Percentiles rank a stretch among this genome's conserved stretches.
These are phyloP conservation scores for Colletotrichum cordylinicola DNA, from an alignment of 2,329 filamentous ascomycete genomes.

Conservation along the genomic window DNA sequence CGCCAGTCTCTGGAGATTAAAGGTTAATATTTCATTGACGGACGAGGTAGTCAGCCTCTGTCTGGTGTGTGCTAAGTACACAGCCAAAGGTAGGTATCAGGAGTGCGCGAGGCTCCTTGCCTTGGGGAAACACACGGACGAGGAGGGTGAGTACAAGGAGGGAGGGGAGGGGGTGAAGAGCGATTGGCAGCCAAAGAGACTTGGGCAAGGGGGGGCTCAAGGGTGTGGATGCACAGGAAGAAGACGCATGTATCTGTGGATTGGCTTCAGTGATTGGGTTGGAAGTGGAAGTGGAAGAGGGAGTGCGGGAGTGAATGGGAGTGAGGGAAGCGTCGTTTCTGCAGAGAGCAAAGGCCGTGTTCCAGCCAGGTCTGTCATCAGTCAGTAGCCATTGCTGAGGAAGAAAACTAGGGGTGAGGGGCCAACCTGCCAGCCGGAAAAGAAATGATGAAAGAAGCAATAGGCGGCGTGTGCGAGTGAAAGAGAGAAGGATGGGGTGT, in stretches of 20 bases:
- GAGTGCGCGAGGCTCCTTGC: constrained; percentile 15
- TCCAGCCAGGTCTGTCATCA: constrained; percentile 21
- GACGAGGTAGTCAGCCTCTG: constrained; percentile 1
- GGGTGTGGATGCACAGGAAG: not conserved
- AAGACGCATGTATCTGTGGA: not conserved
- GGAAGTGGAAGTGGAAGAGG: not conserved
- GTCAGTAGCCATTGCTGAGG: constrained; percentile 5
- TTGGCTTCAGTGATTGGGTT: not conserved
- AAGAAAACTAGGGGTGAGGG: constrained; percentile 4
- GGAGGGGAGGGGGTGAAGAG: not conserved
- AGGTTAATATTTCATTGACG: constrained; percentile 12
- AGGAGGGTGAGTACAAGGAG: constrained; percentile 9
- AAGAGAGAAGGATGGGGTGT: constrained; percentile 10
- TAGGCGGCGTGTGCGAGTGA: constrained; percentile 3
- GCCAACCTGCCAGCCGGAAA: constrained; percentile 13
- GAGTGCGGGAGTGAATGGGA: constrained; percentile 1
- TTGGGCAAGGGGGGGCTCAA: not conserved
- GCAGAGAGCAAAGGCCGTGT: not conserved
- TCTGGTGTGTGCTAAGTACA: not conserved
- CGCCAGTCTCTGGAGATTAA: constrained; percentile 16
- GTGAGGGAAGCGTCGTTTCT: not conserved
- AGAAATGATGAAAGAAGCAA: constrained; percentile 21
- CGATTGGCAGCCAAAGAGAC: constrained; percentile 4
- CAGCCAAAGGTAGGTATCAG: constrained; percentile 2
- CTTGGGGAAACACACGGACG: constrained; percentile 18